These are phyloP conservation scores for Alternaria postmessia DNA, from an alignment of 2,329 filamentous ascomycete species.

Conservation along the genomic window DNA sequence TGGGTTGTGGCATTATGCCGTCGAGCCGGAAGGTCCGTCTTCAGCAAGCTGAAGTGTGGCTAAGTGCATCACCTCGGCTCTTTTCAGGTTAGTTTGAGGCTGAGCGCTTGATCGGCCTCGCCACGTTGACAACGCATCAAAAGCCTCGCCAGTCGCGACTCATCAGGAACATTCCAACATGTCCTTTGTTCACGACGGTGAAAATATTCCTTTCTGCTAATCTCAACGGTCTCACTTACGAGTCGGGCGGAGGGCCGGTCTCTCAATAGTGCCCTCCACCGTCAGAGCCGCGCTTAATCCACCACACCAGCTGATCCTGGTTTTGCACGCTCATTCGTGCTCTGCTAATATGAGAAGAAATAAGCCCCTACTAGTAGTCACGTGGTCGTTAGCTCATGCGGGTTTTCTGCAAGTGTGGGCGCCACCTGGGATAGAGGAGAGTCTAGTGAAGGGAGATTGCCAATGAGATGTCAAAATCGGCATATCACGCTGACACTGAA, in stretches of 20 bases:
- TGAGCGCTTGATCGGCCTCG: conserved; percentile 41
- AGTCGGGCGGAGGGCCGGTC: conserved; percentile 27
- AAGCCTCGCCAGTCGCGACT: conserved; percentile 25
- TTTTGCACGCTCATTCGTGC: conserved; percentile 43
- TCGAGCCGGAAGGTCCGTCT: conserved; percentile 38
- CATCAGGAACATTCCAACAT: conserved; percentile 7
- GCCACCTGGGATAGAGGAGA: conserved; percentile 14
- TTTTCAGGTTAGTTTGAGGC: conserved; percentile 37
- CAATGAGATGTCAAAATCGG: conserved; percentile 33
- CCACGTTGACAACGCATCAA: conserved; percentile 47
- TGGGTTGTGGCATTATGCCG: conserved; percentile 19
- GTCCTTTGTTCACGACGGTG: conserved; percentile 13
- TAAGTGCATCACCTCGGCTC: conserved; percentile 34
- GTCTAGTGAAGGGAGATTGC: conserved; percentile 20
- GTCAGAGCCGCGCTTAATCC: conserved; percentile 40
- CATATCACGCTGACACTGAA: conserved; percentile 30
- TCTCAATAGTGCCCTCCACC: conserved; percentile 33
- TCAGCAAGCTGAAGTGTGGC: conserved; percentile 42
- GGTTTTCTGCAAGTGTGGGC: too few relatives aligned
- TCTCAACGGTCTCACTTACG: conserved; percentile 36
- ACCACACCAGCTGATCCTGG: conserved; percentile 34
- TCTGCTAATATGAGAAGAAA: conserved; percentile 32
- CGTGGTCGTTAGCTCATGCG: too few relatives aligned
- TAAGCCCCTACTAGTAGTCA: conserved; percentile 9
- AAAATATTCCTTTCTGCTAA: conserved; percentile 22